Conservation (phyloP, 352 stramenopile genomes). For the Pythium periplocum region DNA sequence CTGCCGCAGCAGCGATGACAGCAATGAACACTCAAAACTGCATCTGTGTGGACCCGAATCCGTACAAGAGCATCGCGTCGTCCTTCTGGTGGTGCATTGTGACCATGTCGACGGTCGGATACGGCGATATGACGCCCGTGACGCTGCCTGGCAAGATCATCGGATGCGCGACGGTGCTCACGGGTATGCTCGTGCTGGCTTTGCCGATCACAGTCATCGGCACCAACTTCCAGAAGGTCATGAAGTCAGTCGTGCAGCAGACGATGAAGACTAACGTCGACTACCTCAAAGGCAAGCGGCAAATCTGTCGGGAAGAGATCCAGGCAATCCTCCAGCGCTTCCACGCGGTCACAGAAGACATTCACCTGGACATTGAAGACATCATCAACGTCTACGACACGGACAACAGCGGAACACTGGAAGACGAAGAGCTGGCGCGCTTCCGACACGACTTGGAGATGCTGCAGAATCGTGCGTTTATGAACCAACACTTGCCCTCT, state of each 20-base stretch:
- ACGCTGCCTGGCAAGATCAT: constrained; percentile 69
- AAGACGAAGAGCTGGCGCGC: constrained; percentile 66
- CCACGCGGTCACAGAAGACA: constrained; percentile 66
- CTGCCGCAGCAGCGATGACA: constrained; percentile 21
- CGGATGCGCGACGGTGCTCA: constrained; percentile 64
- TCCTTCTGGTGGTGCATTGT: constrained; percentile 90
- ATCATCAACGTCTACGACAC: constrained; percentile 79
- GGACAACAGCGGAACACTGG: constrained; percentile 70
- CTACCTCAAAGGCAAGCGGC: constrained; percentile 64
- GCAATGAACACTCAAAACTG: constrained; percentile 17
- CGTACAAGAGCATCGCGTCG: constrained; percentile 73
- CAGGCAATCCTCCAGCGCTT: constrained; percentile 64
- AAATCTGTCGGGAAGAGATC: constrained; percentile 70
- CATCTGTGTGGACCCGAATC: constrained; percentile 69
- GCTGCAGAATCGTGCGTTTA: constrained; percentile 60
- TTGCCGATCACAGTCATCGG: constrained; percentile 89
- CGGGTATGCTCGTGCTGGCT: constrained; percentile 83
- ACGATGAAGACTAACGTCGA: constrained; percentile 79
- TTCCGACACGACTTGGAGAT: constrained; percentile 69
- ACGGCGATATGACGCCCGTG: constrained; percentile 83
- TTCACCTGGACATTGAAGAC: constrained; percentile 71
- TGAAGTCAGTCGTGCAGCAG: constrained; percentile 74
- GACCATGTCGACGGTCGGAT: constrained; percentile 90
- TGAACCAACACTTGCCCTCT: constrained; percentile 20
- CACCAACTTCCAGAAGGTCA: constrained; percentile 82